Evolutionary conservation across 192 early-diverging fungal species (phyloP).

Genomic region (Anaeromyces robustus): DNA sequence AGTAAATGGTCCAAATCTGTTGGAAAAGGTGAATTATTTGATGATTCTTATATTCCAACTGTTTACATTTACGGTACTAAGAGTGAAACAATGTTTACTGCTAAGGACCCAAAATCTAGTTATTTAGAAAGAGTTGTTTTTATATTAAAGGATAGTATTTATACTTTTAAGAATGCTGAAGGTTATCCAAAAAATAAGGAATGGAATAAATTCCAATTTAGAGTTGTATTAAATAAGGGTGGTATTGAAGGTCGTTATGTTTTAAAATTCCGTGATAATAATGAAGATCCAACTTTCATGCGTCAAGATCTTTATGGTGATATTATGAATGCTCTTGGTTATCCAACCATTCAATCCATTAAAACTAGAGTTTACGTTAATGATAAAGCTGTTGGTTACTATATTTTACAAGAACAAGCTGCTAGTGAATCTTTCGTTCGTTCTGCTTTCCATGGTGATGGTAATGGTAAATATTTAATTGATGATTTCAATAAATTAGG

Average conservation of each 20-base stretch:
- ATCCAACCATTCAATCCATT: neutral
- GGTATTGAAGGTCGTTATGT: neutral
- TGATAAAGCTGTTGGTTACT: neutral
- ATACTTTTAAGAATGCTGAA: neutral
- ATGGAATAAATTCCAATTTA: neutral
- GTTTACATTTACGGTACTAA: neutral
- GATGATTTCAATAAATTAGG: neutral
- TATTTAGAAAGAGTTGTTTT: neutral
- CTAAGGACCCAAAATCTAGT: neutral
- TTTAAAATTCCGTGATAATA: neutral
- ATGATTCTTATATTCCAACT: neutral
- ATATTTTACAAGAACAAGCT: neutral
- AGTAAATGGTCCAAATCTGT: neutral
- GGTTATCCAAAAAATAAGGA: neutral
- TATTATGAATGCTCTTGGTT: neutral
- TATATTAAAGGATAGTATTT: neutral
- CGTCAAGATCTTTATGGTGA: neutral
- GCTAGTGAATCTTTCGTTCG: neutral
- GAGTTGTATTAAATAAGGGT: neutral
- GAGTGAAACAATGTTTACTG: neutral
- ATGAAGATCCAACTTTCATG: neutral
- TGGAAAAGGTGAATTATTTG: neutral
- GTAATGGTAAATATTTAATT: neutral
- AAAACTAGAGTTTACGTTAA: neutral
- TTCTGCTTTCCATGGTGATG: neutral